These are phyloP conservation scores for Nicotiana benthamiana DNA, from an alignment of 257 asterid species.

Conservation along the genomic window DNA sequence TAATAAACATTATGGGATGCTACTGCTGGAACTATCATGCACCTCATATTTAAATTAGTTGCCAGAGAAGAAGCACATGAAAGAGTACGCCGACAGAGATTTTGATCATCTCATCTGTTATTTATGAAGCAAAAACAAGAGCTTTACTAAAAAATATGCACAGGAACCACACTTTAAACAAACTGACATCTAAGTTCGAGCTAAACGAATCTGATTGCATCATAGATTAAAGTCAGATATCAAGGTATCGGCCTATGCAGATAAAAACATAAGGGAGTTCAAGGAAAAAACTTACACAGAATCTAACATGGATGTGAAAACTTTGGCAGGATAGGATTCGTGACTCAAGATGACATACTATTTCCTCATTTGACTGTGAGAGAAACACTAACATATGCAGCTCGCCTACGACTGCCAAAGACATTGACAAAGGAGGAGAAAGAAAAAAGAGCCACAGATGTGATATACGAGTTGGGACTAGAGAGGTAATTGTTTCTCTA, in stretches of 20 bases:
- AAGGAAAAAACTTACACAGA: background rate
- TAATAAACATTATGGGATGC: background rate
- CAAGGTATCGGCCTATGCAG: no score
- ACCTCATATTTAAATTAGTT: background rate
- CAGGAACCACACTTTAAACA: no score
- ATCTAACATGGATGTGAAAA: background rate
- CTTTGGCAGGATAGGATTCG: slow-evolving; percentile 85
- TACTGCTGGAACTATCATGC: background rate
- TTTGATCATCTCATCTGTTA: no score
- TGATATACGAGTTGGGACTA: slow-evolving; percentile 74
- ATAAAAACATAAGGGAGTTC: no score
- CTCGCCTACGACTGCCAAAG: slow-evolving; percentile 72
- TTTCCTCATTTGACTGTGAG: slow-evolving; percentile 93
- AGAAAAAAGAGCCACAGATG: slow-evolving; percentile 62
- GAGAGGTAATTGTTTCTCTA: slow-evolving; percentile 48
- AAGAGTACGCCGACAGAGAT: no score
- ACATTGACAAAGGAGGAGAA: slow-evolving; percentile 65
- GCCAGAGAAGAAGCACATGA: no score
- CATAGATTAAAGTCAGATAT: background rate
- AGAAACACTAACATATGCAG: slow-evolving; percentile 75
- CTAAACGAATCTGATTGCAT: no score
- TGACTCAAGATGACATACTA: slow-evolving; percentile 93
- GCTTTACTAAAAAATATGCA: no score
- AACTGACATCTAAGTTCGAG: no score
- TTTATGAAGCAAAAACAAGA: no score